Evolutionary conservation across 2,329 filamentous ascomycete species (phyloP), one percentile per base, ranked within the genome.

Genomic region (Pestalotiopsis fici): DNA sequence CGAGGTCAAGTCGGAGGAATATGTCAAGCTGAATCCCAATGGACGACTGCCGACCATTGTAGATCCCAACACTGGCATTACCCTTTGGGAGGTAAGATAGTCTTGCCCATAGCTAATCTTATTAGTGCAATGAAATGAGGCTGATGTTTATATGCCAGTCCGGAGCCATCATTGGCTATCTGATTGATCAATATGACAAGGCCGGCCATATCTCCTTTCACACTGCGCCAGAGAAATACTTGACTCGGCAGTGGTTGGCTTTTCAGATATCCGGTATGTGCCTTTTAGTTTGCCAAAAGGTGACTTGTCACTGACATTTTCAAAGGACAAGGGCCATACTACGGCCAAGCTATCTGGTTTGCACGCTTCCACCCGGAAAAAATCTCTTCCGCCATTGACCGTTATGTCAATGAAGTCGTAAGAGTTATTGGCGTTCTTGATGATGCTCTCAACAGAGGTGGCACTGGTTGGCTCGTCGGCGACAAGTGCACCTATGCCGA

Each of bases 101-200:
- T 7, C n/a, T n/a, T n/a, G 23, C 18, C 7, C 5, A 23, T 23
- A 57, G 1, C 1, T 25, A 4, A 57, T 2, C 1, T 54, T 6
- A 6, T 2, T 23, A 15, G 18, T 21, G 21, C 1, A 37, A 12
- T 1, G 1, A 31, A 13, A 35, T 2, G 2, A 18, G 1, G n/a
- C 57, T 35, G 28, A 60, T 12, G 15, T 37, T 11, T 2, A 35
- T 15, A 13, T 57, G 12, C 13, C 2, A 60, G 73, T 82, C 79
- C 21, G 82, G 82, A 25, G 83, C 84, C n/a, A 84, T 85, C 71
- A 70, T 86, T 67, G 77, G 82, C 66, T 86, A 86, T 68, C 71
- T 86, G 13, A 69, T 81, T 65, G 78, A 81, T 47, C 74, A 71
- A 11, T 85, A 85, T 74, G 83, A 85, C 75, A 80, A 71, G 43